Evolutionary conservation across 2,329 filamentous ascomycete species (phyloP).

Genomic region (Verticillium zaregamsianum): DNA sequence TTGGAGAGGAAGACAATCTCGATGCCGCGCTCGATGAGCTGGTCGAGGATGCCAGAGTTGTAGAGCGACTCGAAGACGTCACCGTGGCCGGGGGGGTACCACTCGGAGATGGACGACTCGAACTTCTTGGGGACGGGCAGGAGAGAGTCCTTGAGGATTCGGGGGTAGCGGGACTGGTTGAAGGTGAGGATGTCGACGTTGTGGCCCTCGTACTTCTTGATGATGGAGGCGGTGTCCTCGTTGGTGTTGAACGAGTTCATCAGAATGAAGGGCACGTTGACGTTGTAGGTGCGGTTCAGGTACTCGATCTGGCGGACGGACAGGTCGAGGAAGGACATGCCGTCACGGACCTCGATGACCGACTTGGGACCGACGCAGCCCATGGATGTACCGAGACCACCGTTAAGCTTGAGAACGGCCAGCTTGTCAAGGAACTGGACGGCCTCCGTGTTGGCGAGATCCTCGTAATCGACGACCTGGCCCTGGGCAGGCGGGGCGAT

Average conservation of each 20-base stretch:
- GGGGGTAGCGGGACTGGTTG: conserved; percentile 97
- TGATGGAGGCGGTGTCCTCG: conserved; percentile 95
- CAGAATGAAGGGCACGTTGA: conserved; percentile 96
- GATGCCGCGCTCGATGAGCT: conserved; percentile 90
- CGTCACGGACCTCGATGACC: conserved; percentile 97
- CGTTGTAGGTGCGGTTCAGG: conserved; percentile 95
- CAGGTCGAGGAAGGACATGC: conserved; percentile 99
- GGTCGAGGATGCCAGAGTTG: conserved; percentile 97
- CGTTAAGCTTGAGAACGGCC: conserved; percentile 97
- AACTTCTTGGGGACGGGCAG: conserved; percentile 90
- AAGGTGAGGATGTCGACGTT: conserved; percentile 99
- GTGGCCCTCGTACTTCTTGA: conserved; percentile 99
- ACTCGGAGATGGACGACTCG: conserved; percentile 86
- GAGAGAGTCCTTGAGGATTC: conserved; percentile 96
- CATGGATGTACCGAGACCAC: conserved; percentile 99
- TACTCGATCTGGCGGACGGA: conserved; percentile 99
- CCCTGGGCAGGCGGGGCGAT: conserved; percentile 89
- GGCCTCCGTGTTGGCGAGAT: conserved; percentile 83
- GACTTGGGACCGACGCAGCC: conserved; percentile 99
- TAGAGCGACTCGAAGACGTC: conserved; percentile 99
- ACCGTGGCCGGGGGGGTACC: conserved; percentile 98
- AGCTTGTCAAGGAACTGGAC: conserved; percentile 96
- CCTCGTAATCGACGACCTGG: conserved; percentile 93
- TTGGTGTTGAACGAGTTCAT: conserved; percentile 99
- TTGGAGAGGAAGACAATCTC: conserved; percentile 99